These are phyloP conservation scores for Gloeopeniophorella convolvens DNA, from an alignment of 768 basidiomycete genomes.

Conservation along the genomic window DNA sequence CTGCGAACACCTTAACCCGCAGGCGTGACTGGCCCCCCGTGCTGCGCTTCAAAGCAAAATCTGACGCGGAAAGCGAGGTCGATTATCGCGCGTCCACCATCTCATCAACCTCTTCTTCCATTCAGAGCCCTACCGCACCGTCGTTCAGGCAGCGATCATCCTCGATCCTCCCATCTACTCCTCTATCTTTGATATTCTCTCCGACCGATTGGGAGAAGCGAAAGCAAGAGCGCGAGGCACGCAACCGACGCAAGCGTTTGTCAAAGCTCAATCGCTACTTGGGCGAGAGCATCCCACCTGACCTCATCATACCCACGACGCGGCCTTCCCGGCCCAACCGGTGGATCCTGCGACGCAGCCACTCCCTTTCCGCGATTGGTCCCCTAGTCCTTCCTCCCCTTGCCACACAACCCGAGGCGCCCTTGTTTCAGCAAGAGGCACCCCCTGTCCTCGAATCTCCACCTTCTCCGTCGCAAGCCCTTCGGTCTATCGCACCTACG, in stretches of 20 bases:
- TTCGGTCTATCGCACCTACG: background rate
- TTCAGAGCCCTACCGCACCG: background rate
- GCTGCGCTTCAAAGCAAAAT: background rate
- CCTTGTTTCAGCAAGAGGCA: background rate
- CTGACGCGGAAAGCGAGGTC: background rate
- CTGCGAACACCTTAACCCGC: background rate
- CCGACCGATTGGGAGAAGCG: slow-evolving; percentile 1
- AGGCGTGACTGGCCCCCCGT: background rate
- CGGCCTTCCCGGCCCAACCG: background rate
- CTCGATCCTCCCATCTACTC: background rate
- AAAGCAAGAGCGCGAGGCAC: slow-evolving; percentile 4
- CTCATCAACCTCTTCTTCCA: background rate
- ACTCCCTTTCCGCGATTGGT: background rate
- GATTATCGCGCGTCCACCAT: background rate
- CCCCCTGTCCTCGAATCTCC: background rate
- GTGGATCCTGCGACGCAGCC: background rate
- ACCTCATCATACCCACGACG: slow-evolving; percentile 4
- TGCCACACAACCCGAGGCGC: background rate
- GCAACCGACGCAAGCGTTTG: slow-evolving; percentile 13
- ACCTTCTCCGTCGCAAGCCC: background rate
- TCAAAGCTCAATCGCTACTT: slow-evolving; percentile 15
- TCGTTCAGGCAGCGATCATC: background rate
- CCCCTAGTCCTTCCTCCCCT: background rate
- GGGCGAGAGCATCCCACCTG: slow-evolving; percentile 12
- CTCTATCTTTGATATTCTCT: background rate